These are phyloP conservation scores for Candolleomyces eurysporus DNA, from an alignment of 768 basidiomycete species.

Conservation along the genomic window DNA sequence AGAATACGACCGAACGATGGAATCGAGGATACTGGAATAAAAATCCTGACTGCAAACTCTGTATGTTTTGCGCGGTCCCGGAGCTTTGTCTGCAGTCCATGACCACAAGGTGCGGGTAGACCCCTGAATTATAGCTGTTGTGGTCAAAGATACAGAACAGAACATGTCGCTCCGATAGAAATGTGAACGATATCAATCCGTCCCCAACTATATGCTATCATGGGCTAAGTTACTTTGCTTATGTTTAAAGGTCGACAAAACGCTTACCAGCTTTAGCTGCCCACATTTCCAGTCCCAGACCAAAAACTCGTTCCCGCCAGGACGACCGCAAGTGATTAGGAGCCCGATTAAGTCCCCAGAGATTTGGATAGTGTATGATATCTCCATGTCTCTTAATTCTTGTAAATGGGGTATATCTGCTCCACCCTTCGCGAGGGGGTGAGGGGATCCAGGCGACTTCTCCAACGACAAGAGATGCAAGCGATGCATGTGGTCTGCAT, in stretches of 20 bases:
- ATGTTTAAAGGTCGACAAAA: neutral
- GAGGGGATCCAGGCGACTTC: constrained; percentile 35
- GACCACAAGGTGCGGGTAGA: constrained; percentile 28
- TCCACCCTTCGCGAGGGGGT: constrained; percentile 39
- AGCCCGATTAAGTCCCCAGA: constrained; percentile 52
- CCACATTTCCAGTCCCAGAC: constrained; percentile 73
- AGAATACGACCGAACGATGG: constrained; percentile 19
- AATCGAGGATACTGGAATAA: constrained; percentile 43
- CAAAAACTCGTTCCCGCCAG: constrained; percentile 42
- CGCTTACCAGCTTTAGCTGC: constrained; percentile 44
- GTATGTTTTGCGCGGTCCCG: neutral
- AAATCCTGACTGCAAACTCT: constrained; percentile 15
- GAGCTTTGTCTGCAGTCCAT: constrained; percentile 35
- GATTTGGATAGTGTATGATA: constrained; percentile 53
- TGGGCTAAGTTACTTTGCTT: neutral
- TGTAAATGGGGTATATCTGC: constrained; percentile 31
- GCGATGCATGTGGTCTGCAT: constrained; percentile 20
- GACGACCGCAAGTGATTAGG: constrained; percentile 36
- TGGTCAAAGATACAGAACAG: constrained; percentile 28
- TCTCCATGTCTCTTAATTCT: constrained; percentile 12
- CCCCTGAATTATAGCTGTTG: constrained; percentile 14
- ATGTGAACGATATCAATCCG: constrained; percentile 38
- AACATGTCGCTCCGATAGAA: constrained; percentile 40
- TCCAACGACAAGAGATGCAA: constrained; percentile 47
- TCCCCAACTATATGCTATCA: constrained; percentile 25